A percentile compares a stretch with the other conserved stretches of the same genome.
Evolutionary conservation across 257 asterid genomes (phyloP).

Genomic region (Hygrophila difformis): DNA sequence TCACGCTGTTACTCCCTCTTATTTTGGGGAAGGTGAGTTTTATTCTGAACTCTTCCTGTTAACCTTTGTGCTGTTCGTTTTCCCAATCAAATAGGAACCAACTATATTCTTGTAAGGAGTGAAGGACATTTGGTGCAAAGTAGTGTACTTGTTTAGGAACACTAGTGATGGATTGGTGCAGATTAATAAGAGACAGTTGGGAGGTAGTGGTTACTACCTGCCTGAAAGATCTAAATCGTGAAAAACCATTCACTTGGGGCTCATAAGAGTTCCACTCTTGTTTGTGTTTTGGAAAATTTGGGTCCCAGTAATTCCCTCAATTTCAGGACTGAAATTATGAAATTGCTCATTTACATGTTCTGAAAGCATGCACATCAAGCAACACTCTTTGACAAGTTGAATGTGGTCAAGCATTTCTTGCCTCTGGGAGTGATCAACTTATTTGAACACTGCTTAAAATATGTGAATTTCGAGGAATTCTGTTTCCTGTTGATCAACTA

Average conservation of each 20-base stretch:
- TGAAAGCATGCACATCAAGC: neutral
- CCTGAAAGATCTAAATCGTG: neutral
- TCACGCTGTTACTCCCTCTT: constrained; percentile 76
- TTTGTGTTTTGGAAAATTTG: constrained; percentile 8
- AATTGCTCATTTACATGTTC: constrained; percentile 3
- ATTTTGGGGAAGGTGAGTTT: constrained; percentile 70
- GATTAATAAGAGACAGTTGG: neutral
- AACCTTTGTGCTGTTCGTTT: too few species aligned
- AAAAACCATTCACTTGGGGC: neutral
- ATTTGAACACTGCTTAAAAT: too few species aligned
- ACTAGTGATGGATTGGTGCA: too few species aligned
- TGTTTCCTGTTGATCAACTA: too few species aligned
- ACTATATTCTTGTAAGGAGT: too few species aligned
- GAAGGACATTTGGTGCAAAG: too few species aligned
- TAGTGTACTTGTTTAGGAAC: too few species aligned
- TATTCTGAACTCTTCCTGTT: too few species aligned
- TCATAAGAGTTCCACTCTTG: neutral
- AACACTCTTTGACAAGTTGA: too few species aligned
- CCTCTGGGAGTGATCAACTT: too few species aligned
- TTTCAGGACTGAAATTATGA: neutral
- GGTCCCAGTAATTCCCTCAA: neutral
- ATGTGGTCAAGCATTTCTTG: too few species aligned
- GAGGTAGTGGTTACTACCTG: neutral
- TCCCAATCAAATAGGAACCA: constrained; percentile 1
- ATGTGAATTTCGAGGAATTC: too few species aligned